Conservation (phyloP, 768 basidiomycete species). For the Lentinula sp. region DNA sequence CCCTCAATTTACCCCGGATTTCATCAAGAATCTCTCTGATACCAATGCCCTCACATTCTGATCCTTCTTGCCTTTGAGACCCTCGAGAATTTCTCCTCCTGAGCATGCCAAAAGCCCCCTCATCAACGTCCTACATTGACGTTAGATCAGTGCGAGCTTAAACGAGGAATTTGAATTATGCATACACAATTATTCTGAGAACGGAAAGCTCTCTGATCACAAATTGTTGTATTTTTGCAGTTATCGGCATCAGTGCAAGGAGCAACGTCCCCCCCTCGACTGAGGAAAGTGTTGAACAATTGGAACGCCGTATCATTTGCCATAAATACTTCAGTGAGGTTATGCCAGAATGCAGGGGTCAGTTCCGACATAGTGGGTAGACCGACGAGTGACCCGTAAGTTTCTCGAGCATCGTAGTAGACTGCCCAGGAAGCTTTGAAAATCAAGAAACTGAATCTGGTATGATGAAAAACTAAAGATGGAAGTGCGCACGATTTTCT, state of each 20-base stretch:
- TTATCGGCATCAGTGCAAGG: constrained; percentile 25
- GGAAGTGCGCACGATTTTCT: constrained; percentile 10
- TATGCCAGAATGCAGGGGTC: constrained; percentile 33
- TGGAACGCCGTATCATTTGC: constrained; percentile 23
- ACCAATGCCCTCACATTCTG: constrained; percentile 1
- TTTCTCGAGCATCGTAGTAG: constrained; percentile 29
- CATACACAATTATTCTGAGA: constrained; percentile 38
- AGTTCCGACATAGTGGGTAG: constrained; percentile 18
- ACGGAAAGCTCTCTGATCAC: constrained; percentile 35
- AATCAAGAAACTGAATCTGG: background rate
- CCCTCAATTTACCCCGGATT: background rate
- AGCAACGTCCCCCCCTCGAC: constrained; percentile 28
- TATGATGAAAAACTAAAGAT: background rate
- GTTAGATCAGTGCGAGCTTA: background rate
- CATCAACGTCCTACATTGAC: background rate
- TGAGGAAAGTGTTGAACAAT: constrained; percentile 32
- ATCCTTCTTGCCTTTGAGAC: background rate
- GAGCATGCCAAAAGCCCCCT: background rate
- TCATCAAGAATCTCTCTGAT: background rate
- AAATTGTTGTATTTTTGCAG: constrained; percentile 36
- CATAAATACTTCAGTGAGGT: constrained; percentile 26
- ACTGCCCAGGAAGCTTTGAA: constrained; percentile 24
- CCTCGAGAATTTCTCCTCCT: background rate
- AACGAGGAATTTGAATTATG: background rate
- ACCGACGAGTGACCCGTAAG: constrained; percentile 24